phyloP scores from a whole-genome alignment of 2,329 filamentous ascomycete genomes.

The Botrytis fabae region DNA sequence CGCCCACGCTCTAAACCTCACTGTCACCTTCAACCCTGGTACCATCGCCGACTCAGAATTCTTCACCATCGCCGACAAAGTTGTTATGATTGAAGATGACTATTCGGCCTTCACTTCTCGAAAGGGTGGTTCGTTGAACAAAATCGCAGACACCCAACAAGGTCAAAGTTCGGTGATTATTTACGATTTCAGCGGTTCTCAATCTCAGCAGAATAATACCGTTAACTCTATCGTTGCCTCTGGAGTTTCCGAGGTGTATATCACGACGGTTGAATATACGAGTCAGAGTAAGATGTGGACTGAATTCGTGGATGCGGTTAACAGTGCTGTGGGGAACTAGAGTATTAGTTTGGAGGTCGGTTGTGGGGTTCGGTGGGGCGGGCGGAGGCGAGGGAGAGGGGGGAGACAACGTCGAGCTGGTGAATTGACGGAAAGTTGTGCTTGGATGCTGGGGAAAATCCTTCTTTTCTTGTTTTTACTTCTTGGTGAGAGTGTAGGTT shows the following conservation, averaged over 20 bases:
- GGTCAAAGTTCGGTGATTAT: conserved; percentile 7
- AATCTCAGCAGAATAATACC: neutral
- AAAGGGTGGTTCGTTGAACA: neutral
- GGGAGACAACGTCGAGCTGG: neutral
- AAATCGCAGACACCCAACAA: neutral
- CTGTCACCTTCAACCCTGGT: conserved; percentile 19
- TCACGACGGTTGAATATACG: conserved; percentile 9
- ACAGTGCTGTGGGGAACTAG: neutral
- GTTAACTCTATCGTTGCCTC: neutral
- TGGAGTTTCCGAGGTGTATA: neutral
- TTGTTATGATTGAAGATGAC: conserved; percentile 12
- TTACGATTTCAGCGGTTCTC: neutral
- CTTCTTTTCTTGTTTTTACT: conserved; percentile 1
- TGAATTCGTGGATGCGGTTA: neutral
- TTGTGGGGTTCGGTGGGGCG: neutral
- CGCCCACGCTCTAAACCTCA: neutral
- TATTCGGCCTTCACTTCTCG: neutral
- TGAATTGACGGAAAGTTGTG: neutral
- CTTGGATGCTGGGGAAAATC: neutral
- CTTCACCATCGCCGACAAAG: conserved; percentile 15
- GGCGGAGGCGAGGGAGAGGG: no score
- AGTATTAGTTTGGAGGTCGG: neutral
- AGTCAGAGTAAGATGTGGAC: conserved; percentile 14
- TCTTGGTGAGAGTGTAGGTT: neutral
- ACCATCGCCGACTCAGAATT: neutral